Conservation (phyloP, 805 yeast species). For the Starmerella floricola region DNA sequence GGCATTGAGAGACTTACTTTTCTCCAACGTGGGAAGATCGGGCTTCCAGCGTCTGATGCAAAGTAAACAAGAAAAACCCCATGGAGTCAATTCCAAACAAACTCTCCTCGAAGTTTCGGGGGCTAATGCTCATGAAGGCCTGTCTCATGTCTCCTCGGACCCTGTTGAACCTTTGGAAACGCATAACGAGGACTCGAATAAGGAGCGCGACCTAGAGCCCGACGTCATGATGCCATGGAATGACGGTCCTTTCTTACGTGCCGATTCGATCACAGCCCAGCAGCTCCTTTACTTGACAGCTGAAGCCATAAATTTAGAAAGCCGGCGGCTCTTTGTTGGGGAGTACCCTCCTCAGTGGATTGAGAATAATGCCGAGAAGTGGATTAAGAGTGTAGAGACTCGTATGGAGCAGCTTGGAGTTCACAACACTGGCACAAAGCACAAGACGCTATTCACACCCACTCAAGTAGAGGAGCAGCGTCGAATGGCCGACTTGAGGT, state of each 20-base stretch:
- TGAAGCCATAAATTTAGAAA: constrained; percentile 23
- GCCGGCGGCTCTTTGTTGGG: constrained; percentile 27
- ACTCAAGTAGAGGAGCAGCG: background rate
- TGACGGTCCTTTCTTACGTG: constrained; percentile 14
- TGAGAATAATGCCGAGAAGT: constrained; percentile 7
- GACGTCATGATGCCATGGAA: too few species aligned
- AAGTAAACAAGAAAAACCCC: too few species aligned
- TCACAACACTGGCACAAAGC: background rate
- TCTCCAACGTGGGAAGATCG: too few species aligned
- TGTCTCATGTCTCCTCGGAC: too few species aligned
- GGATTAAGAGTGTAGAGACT: constrained; percentile 16
- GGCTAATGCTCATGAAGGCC: too few species aligned
- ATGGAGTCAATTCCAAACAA: too few species aligned
- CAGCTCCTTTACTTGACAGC: constrained; percentile 26
- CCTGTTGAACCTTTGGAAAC: too few species aligned
- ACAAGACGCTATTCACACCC: background rate
- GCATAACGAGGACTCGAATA: too few species aligned
- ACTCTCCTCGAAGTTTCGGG: too few species aligned
- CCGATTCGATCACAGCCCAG: constrained; percentile 27
- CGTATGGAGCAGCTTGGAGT: constrained; percentile 1
- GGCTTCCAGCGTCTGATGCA: too few species aligned
- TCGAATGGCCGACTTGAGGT: constrained; percentile 2
- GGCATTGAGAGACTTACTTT: too few species aligned
- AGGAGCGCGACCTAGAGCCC: too few species aligned
- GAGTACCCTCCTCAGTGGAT: constrained; percentile 24